Conservation (phyloP, 768 basidiomycete genomes). For the Roridomyces roridus region DNA sequence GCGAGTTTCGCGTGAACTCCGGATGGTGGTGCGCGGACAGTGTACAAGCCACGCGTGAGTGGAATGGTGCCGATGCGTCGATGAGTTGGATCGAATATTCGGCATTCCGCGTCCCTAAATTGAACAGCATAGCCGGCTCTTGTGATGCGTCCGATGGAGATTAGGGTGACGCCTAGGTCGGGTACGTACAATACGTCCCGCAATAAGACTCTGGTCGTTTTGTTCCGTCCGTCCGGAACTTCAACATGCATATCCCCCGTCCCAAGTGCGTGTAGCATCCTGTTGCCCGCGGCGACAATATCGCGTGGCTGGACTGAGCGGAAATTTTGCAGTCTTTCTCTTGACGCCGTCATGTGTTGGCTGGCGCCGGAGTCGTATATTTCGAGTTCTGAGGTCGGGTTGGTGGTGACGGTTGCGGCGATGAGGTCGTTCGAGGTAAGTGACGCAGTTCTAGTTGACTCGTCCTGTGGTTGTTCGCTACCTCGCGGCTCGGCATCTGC, state of each 20-base stretch:
- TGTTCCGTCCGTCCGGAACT: constrained; percentile 29
- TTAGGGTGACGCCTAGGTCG: constrained; percentile 34
- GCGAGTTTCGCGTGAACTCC: neutral
- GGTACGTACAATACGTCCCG: constrained; percentile 38
- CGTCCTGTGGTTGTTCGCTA: neutral
- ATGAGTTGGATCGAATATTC: constrained; percentile 22
- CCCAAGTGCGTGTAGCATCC: constrained; percentile 33
- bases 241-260: constrained; percentile 35
- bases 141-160: constrained; percentile 37
- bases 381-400: constrained; percentile 24
- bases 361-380: constrained; percentile 43
- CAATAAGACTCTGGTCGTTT: constrained; percentile 28
- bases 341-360: constrained; percentile 40
- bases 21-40: neutral
- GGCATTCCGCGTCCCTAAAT: constrained; percentile 29
- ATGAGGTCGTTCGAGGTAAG: neutral
- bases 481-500: too few relatives aligned
- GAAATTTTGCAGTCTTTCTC: constrained; percentile 36
- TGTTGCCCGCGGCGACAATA: constrained; percentile 37
- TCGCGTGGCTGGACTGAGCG: constrained; percentile 27
- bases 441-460: neutral
- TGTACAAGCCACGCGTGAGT: constrained; percentile 11
- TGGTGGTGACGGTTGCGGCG: neutral
- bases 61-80: constrained; percentile 2
- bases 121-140: constrained; percentile 30